These are phyloP conservation scores for Phytophthora nicotianae DNA, from an alignment of 352 stramenopile genomes.

Conservation along the genomic window DNA sequence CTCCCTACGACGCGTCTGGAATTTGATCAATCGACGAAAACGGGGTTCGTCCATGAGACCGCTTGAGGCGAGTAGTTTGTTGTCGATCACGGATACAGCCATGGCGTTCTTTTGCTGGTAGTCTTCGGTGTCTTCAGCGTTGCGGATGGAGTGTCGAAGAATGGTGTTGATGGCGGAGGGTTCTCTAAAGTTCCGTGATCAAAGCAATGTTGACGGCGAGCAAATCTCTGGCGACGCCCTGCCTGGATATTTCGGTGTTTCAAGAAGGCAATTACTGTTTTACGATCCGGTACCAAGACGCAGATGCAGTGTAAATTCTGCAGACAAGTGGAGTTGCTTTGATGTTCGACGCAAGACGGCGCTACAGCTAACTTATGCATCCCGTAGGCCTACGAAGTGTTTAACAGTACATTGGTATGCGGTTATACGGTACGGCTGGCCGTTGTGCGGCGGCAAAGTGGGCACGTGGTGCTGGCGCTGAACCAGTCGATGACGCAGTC, in stretches of 20 bases:
- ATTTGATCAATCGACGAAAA: conserved; percentile 64
- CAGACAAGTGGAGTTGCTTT: too few species aligned
- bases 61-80: conserved; percentile 30
- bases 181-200: conserved; percentile 25
- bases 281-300: too few species aligned
- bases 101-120: conserved; percentile 3
- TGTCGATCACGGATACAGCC: conserved; percentile 20
- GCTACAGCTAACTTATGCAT: conserved; percentile 1
- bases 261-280: neutral
- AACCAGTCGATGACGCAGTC: conserved; percentile 76
- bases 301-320: too few species aligned
- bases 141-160: neutral
- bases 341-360: neutral
- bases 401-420: neutral
- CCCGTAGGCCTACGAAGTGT: neutral
- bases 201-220: conserved; percentile 22
- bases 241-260: neutral
- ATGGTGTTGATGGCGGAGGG: conserved; percentile 5
- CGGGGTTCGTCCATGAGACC: conserved; percentile 43
- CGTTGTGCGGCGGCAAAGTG: conserved; percentile 50
- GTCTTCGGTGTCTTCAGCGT: neutral
- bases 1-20: conserved; percentile 62
- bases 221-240: neutral
- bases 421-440: conserved; percentile 17
- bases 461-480: conserved; percentile 60